Evolutionary conservation across 1,284 basidiomycete genomes (phyloP).

Genomic region (Agaricales sp.): DNA sequence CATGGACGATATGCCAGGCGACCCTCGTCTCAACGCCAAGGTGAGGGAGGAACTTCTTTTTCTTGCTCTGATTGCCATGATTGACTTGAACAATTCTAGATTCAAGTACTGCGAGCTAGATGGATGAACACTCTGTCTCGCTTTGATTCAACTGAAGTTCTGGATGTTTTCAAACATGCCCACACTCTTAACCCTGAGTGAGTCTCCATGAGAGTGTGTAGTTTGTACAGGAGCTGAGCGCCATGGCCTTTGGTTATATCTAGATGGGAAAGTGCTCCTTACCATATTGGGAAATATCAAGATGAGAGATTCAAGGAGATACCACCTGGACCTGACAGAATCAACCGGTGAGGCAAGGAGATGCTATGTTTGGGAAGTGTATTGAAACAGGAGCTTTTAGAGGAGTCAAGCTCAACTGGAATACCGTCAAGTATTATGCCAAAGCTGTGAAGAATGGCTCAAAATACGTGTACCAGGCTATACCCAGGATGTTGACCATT

Average conservation of each 20-base stretch:
- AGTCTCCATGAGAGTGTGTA: conserved; percentile 16
- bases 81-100: not conserved
- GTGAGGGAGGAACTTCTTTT: too few species aligned
- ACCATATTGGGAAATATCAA: conserved; percentile 81
- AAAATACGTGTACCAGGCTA: conserved; percentile 95
- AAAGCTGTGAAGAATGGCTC: conserved; percentile 78
- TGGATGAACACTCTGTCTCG: conserved; percentile 93
- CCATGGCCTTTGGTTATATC: conserved; percentile 9
- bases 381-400: conserved; percentile 22
- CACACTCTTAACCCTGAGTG: conserved; percentile 48
- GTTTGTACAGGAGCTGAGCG: conserved; percentile 8
- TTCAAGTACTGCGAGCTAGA: conserved; percentile 73
- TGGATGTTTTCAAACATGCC: conserved; percentile 49
- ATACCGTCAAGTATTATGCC: conserved; percentile 62
- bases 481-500: conserved; percentile 89
- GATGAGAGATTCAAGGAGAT: conserved; percentile 56
- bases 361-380: not conserved
- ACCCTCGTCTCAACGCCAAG: conserved; percentile 35
- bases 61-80: too few species aligned
- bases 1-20: conserved; percentile 47
- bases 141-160: conserved; percentile 60
- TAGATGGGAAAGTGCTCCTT: conserved; percentile 83
- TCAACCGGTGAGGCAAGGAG: conserved; percentile 31
- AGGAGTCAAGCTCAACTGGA: conserved; percentile 46
- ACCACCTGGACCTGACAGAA: conserved; percentile 26